A percentile compares a stretch with the other conserved stretches of the same genome.
phyloP scores from a whole-genome alignment of 495 filamentous ascomycete species.

The Daldinia grandis region DNA sequence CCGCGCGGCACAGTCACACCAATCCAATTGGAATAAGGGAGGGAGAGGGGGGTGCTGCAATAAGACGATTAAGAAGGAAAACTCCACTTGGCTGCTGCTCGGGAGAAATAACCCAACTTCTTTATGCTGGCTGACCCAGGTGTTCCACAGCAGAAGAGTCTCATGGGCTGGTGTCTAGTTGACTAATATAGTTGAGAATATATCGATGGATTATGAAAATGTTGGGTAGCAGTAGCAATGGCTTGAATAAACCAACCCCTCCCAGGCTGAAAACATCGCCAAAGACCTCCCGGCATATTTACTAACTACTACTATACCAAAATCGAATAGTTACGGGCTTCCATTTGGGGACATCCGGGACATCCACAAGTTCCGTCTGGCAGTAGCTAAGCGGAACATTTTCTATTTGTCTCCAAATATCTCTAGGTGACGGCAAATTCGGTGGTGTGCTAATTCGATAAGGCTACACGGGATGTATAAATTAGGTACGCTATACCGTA shows the following conservation, averaged over 20 bases:
- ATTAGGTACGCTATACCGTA: no score
- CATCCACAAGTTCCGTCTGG: background rate
- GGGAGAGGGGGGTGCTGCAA: background rate
- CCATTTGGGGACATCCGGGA: constrained; percentile 18
- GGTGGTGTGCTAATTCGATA: no score
- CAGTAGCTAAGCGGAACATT: background rate
- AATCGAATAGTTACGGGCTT: constrained; percentile 1
- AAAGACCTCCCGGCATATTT: background rate
- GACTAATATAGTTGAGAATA: background rate
- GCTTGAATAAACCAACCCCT: background rate
- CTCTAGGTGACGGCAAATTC: background rate
- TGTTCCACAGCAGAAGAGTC: constrained; percentile 8
- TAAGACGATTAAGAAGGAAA: background rate
- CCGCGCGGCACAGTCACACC: background rate
- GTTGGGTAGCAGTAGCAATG: background rate
- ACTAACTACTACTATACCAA: background rate
- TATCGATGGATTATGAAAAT: background rate
- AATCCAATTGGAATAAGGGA: constrained; percentile 1
- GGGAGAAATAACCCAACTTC: background rate
- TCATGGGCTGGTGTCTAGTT: background rate
- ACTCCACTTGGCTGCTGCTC: constrained; percentile 9
- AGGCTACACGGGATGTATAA: no score
- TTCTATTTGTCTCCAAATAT: background rate
- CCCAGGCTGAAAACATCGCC: background rate
- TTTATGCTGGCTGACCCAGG: background rate